Evolutionary conservation across 768 basidiomycete species (phyloP), one percentile per base, ranked within the genome.

Genomic region (Wakefieldia striispora): DNA sequence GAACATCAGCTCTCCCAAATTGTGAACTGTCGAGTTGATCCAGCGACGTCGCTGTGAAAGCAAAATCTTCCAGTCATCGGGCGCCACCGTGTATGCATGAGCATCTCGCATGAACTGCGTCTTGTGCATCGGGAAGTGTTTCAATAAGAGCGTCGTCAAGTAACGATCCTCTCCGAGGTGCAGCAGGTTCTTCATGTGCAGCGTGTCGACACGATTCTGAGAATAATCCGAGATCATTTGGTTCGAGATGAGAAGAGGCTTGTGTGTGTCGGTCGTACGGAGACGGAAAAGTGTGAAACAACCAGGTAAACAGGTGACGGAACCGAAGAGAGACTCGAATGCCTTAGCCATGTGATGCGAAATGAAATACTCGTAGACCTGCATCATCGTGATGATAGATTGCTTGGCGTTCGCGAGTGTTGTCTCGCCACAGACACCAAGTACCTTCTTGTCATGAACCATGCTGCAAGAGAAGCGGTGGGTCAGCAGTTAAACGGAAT

Each of bases 1-100:
- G 75, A 94, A 93, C 47, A 97, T 75, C 37, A 99, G 75, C 63
- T 98, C 95, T 43, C 86, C 91, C 47, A 99, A 72, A 70, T 99
- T 99, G 74, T 99, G 95, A 11, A 99, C 84, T 0, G 95, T 99
- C 16, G 95, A 98, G 75, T 99, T 99, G 72, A 99, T 99, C 95
- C 97, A 99, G 60, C 97, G 90, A 71, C 95, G 89, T 74, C 95
- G 86, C 65, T 99, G 97, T 8, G 93, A 97, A 19, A 99, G 73
- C 45, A 99, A 70, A 21, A 97, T 86, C 66, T 84, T 86, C 92
- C 93, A 97, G 58, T 93, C 90, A 59, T 95, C 94, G 0, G 95
- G 95, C 3, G 95, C 95, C 14, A 97, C 89, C 0, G 95, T 98
- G 65, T 80, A 88, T 0, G 95, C 97, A 64, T 91, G 87, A 1